Percentiles rank a stretch among this genome's conserved stretches.
Evolutionary conservation across 163 green algal species (phyloP).

Genomic region (Scenedesmus sp.): DNA sequence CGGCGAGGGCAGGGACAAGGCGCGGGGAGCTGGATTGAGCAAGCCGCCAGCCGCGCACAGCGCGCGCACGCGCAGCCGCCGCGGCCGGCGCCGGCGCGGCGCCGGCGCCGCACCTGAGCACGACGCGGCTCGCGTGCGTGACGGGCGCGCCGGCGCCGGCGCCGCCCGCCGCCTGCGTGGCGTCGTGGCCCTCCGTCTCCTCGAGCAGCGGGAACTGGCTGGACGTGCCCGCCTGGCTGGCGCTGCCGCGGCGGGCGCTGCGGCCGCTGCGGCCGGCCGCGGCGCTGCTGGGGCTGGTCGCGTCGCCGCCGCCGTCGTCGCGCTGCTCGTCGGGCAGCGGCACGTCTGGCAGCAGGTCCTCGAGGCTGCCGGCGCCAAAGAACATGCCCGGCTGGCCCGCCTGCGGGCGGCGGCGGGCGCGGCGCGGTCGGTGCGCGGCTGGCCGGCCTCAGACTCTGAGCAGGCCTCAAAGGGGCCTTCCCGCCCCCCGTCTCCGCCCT

Average conservation of each 20-base stretch:
- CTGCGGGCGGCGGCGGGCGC: too few relatives aligned
- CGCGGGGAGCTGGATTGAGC: not conserved
- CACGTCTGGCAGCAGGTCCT: slow-evolving; percentile 44
- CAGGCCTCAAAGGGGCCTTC: too few relatives aligned
- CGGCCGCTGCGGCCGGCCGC: not conserved
- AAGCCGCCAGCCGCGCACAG: not conserved
- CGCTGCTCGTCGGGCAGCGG: slow-evolving; percentile 5
- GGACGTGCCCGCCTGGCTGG: not conserved
- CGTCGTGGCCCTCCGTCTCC: slow-evolving; percentile 24
- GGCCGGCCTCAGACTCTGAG: too few relatives aligned
- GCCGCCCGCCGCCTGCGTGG: slow-evolving; percentile 18
- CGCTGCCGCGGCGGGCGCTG: not conserved
- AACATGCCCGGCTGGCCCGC: slow-evolving; percentile 24
- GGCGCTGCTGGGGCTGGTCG: not conserved
- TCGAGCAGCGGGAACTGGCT: slow-evolving; percentile 42
- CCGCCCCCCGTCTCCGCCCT: too few relatives aligned
- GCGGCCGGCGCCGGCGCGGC: too few relatives aligned
- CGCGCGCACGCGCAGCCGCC: not conserved
- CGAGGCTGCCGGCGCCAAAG: slow-evolving; percentile 32
- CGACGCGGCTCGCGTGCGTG: slow-evolving; percentile 11
- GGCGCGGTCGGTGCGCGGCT: too few relatives aligned
- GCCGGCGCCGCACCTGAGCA: slow-evolving; percentile 16
- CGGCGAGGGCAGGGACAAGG: not conserved
- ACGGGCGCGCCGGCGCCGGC: not conserved
- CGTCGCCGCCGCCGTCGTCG: not conserved